These are phyloP conservation scores for Linaria vulgaris DNA, from an alignment of 257 asterid species.

Conservation along the genomic window DNA sequence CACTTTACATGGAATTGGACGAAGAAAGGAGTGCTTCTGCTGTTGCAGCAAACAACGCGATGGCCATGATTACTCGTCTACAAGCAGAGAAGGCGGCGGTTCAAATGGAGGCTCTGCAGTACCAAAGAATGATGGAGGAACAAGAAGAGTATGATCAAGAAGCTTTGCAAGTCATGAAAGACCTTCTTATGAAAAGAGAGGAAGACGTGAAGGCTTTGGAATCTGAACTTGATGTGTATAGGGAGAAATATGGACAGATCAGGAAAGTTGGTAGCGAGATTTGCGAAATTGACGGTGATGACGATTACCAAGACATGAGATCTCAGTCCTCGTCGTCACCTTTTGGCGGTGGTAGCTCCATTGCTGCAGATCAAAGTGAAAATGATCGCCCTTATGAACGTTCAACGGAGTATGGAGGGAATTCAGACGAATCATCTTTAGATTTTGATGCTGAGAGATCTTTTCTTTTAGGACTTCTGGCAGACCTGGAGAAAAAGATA, in stretches of 20 bases:
- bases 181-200: conserved; percentile 56
- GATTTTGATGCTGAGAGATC: conserved; percentile 65
- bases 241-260: conserved; percentile 54
- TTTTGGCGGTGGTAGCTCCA: conserved; percentile 38
- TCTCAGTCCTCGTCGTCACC: conserved; percentile 49
- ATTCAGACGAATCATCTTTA: conserved; percentile 39
- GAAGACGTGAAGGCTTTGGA: conserved; percentile 60
- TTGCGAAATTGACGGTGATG: conserved; percentile 68
- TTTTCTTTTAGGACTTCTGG: conserved; percentile 50
- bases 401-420: conserved; percentile 31
- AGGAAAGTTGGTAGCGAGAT: conserved; percentile 61
- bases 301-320: conserved; percentile 63
- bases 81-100: conserved; percentile 96
- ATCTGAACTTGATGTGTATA: conserved; percentile 53
- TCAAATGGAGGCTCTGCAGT: conserved; percentile 97
- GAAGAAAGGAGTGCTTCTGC: conserved; percentile 94
- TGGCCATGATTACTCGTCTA: conserved; percentile 95
- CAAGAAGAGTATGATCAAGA: conserved; percentile 87
- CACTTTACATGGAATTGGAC: conserved; percentile 76
- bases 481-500: conserved; percentile 49
- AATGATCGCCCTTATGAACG: conserved; percentile 26
- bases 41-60: conserved; percentile 96
- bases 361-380: conserved; percentile 33
- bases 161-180: conserved; percentile 69
- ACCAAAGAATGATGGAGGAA: conserved; percentile 98